Percentiles rank a stretch among this genome's conserved stretches.
Conservation (phyloP, 352 stramenopile species). For the Pythium volutum region DNA sequence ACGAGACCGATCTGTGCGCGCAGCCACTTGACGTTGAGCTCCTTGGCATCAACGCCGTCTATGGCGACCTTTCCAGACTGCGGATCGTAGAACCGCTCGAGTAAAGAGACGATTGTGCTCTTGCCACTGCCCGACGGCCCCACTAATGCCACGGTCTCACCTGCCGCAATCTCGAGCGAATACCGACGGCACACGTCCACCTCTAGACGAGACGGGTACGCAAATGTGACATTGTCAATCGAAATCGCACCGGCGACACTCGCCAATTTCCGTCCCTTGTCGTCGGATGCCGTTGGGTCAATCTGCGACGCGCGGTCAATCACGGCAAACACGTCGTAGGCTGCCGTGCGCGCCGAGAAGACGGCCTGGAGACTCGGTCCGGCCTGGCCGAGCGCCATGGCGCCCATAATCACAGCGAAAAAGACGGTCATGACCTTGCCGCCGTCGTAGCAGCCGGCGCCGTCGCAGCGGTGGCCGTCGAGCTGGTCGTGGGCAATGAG, state of each 20-base stretch:
- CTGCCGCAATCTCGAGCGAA: constrained; percentile 28
- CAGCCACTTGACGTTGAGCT: constrained; percentile 70
- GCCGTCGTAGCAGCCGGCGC: constrained; percentile 29
- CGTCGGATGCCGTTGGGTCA: constrained; percentile 8
- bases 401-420: constrained; percentile 35
- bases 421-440: constrained; percentile 35
- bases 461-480: neutral
- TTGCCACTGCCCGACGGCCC: constrained; percentile 57
- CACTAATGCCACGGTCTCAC: constrained; percentile 40
- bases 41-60: constrained; percentile 38
- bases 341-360: constrained; percentile 22
- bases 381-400: constrained; percentile 37
- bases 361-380: constrained; percentile 34
- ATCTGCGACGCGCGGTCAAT: constrained; percentile 39
- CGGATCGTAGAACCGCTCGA: constrained; percentile 92
- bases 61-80: constrained; percentile 14
- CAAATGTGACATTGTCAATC: constrained; percentile 69
- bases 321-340: constrained; percentile 35
- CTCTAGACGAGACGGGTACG: constrained; percentile 33
- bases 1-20: constrained; percentile 87
- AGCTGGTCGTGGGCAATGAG: constrained; percentile 25
- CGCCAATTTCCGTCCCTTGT: constrained; percentile 26
- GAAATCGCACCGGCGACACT: constrained; percentile 36
- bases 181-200: constrained; percentile 26
- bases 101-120: constrained; percentile 80